Base-by-base conservation (phyloP, 164 flowering plant genomes). In the Cinnamomum chago region DNA sequence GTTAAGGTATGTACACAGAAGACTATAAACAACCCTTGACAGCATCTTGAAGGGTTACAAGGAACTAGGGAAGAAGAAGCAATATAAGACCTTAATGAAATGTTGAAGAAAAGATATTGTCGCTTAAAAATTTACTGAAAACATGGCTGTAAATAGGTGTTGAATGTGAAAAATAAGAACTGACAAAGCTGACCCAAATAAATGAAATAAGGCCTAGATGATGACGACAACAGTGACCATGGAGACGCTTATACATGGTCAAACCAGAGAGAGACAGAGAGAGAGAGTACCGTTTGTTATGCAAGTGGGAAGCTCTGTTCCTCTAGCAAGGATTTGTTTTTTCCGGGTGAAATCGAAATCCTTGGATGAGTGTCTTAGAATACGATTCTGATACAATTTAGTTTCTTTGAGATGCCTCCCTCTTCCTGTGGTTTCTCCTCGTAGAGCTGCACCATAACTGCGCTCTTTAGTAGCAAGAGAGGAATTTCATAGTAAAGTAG, bases 271-370 rank as follows among this genome's bases (percentile, higher is more conserved):
- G 33, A 10, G 47, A 64, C 30, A 15, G n/a, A 14, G 40, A 52
- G 23, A 13, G 35, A 15, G n/a, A 55, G 1, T 55, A 70, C 73
- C 65, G 13, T 55, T 55, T 58, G 27, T 70, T 24, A 70, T 51
- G 51, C 64, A 70, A 70, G 64, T 70, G 14, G 73, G 73, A 70
- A 55, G 73, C 62, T 55, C 64, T 25, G 73, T 15, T 24, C 73
- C 73, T 55, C 47, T 27, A 14, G 64, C 62, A 52, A 70, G 47
- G 25, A 55, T 70, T 70, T 52, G 40, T 47, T 70, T 70, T 7
- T 58, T 70, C 35, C 15, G 2, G 64, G 3, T 11, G 62, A 70
- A 70, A 24, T 58, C 73, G 3, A 70, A 27, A 15, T 70, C 73
- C 58, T 20, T 70, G 33, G 73, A 55, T 55, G 33, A 27, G 20